Conservation (phyloP, 2,329 filamentous ascomycete genomes). For the Claviceps maximensis region DNA sequence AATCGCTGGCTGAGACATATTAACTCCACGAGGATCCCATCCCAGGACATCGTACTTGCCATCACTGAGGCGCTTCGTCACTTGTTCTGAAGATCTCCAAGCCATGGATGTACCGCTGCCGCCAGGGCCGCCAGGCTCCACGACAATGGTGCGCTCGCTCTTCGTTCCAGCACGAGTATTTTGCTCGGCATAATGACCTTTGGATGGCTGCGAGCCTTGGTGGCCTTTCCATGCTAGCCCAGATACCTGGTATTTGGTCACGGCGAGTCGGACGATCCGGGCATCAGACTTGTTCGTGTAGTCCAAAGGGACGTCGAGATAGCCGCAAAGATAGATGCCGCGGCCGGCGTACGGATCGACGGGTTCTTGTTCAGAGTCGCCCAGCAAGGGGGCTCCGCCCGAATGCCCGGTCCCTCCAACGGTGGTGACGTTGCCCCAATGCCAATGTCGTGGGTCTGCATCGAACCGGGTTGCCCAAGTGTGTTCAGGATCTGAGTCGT, state of each 20-base stretch:
- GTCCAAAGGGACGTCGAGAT: conserved; percentile 34
- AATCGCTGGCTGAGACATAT: conserved; percentile 29
- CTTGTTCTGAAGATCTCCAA: conserved; percentile 23
- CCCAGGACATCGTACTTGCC: conserved; percentile 33
- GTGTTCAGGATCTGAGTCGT: conserved; percentile 21
- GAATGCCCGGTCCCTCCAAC: background rate
- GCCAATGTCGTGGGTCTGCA: conserved; percentile 31
- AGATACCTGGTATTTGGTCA: conserved; percentile 35
- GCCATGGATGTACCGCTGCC: conserved; percentile 31
- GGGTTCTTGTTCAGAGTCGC: background rate
- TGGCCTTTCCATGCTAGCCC: conserved; percentile 21
- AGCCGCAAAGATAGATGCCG: conserved; percentile 35
- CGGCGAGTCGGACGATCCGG: conserved; percentile 32
- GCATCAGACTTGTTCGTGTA: conserved; percentile 30
- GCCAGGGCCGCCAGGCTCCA: conserved; percentile 38
- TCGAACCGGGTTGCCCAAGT: conserved; percentile 31
- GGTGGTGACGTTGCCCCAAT: conserved; percentile 25
- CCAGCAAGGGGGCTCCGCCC: background rate
- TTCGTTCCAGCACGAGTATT: conserved; percentile 18
- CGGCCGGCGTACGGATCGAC: conserved; percentile 23
- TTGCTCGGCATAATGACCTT: background rate
- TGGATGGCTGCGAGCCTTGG: conserved; percentile 4
- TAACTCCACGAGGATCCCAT: conserved; percentile 43
- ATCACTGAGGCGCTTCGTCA: conserved; percentile 28
- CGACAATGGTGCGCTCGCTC: conserved; percentile 33